A percentile compares a stretch with the other conserved stretches of the same genome.
Conservation (phyloP, 129 eudicot species). For the Tagetes patula region DNA sequence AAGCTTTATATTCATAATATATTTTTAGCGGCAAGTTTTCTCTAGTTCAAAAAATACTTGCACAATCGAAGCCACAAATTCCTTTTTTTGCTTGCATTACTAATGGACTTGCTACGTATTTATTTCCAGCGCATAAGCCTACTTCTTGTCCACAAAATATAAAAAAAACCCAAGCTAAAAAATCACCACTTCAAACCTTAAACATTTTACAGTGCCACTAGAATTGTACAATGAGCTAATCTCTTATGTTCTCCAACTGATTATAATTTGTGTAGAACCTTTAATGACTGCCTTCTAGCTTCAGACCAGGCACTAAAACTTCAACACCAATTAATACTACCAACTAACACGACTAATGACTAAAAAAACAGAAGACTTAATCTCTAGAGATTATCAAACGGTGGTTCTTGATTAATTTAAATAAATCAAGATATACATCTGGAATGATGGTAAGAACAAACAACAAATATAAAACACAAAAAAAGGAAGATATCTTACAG, state of each 20-base stretch:
- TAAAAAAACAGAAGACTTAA: neutral
- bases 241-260: neutral
- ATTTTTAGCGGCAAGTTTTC: neutral
- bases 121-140: neutral
- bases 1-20: neutral
- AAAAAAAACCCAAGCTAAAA: neutral
- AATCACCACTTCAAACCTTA: neutral
- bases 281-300: neutral
- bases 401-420: conserved; percentile 2
- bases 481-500: conserved; percentile 11
- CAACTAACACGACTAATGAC: neutral
- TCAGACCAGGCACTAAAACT: neutral
- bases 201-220: neutral
- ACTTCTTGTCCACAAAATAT: neutral
- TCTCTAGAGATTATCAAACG: neutral
- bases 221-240: neutral
- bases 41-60: neutral
- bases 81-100: neutral
- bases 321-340: neutral
- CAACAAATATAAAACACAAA: neutral
- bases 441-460: conserved; percentile 1
- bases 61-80: conserved; percentile 1
- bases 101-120: neutral
- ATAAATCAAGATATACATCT: conserved; percentile 8
- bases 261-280: neutral